A percentile compares a stretch with the other conserved stretches of the same genome.
These are phyloP conservation scores for Sisymbrium irio DNA, from an alignment of 345 rosid species.

Conservation along the genomic window DNA sequence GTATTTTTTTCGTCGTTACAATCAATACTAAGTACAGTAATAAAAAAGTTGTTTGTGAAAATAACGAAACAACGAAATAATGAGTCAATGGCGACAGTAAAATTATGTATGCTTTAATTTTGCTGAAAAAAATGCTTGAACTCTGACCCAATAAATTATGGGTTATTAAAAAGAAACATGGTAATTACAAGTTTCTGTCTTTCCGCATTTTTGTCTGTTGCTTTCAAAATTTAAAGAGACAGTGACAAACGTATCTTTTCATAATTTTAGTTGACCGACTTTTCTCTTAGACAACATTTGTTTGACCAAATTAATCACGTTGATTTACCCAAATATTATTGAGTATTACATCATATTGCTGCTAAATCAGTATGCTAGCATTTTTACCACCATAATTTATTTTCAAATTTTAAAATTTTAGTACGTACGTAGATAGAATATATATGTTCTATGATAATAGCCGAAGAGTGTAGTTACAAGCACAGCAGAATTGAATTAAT, in stretches of 20 bases:
- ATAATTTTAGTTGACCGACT: slow-evolving; percentile 31
- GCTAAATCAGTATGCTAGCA: background rate
- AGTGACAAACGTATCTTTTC: slow-evolving; percentile 25
- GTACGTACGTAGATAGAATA: background rate
- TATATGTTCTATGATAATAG: too few species aligned
- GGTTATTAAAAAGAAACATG: slow-evolving; percentile 23
- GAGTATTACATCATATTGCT: slow-evolving; percentile 7
- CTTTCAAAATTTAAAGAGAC: slow-evolving; percentile 27
- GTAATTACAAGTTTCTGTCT: slow-evolving; percentile 29
- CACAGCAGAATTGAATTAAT: too few species aligned
- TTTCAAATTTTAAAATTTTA: background rate
- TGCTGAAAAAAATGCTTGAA: too few species aligned
- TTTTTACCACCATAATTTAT: background rate
- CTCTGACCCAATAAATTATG: background rate
- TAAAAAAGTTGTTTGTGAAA: too few species aligned
- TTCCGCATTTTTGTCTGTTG: slow-evolving; percentile 33
- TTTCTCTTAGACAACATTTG: slow-evolving; percentile 16
- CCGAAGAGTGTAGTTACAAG: too few species aligned
- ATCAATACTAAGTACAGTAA: too few species aligned
- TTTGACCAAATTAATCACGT: slow-evolving; percentile 2
- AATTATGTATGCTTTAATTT: background rate
- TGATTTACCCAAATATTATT: background rate
- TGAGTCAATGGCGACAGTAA: background rate
- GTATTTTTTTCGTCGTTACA: too few species aligned
- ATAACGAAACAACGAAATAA: too few species aligned